These are phyloP conservation scores for Termitomyces sp. DNA, from an alignment of 768 basidiomycete species.

Conservation along the genomic window DNA sequence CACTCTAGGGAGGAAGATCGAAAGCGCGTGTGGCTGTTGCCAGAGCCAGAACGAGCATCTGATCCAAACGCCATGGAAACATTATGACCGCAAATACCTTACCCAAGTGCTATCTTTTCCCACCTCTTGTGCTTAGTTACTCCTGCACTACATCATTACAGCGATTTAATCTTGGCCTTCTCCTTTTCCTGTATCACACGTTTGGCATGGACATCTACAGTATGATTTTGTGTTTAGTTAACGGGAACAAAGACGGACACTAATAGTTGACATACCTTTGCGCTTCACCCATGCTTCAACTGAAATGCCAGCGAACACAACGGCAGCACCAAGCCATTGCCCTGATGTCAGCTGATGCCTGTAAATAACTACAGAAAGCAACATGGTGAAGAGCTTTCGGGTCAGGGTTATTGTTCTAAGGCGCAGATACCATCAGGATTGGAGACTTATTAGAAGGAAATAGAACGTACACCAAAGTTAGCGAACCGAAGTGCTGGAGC, in stretches of 20 bases:
- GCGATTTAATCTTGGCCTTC: conserved; percentile 73
- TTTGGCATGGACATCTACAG: conserved; percentile 74
- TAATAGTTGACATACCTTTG: conserved; percentile 46
- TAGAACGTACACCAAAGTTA: conserved; percentile 69
- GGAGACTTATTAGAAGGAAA: not conserved
- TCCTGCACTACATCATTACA: conserved; percentile 28
- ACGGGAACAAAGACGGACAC: not conserved
- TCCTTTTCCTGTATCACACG: conserved; percentile 78
- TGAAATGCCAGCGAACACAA: conserved; percentile 95
- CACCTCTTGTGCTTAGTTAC: not conserved
- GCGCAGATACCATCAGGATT: not conserved
- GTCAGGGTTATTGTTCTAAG: conserved; percentile 90
- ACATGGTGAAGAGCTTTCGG: conserved; percentile 96
- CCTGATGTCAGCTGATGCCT: conserved; percentile 78
- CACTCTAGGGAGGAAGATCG: conserved; percentile 28
- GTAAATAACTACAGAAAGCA: conserved; percentile 89
- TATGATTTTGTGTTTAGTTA: conserved; percentile 6
- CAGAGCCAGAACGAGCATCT: conserved; percentile 21
- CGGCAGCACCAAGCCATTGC: conserved; percentile 89
- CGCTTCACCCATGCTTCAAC: conserved; percentile 91
- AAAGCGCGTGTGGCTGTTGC: conserved; percentile 38
- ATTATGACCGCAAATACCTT: conserved; percentile 16
- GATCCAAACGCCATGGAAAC: conserved; percentile 49
- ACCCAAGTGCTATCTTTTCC: not conserved
- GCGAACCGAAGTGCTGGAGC: conserved; percentile 81